Conservation (phyloP, 2,329 filamentous ascomycete genomes). For the Dactylella cylindrospora region DNA sequence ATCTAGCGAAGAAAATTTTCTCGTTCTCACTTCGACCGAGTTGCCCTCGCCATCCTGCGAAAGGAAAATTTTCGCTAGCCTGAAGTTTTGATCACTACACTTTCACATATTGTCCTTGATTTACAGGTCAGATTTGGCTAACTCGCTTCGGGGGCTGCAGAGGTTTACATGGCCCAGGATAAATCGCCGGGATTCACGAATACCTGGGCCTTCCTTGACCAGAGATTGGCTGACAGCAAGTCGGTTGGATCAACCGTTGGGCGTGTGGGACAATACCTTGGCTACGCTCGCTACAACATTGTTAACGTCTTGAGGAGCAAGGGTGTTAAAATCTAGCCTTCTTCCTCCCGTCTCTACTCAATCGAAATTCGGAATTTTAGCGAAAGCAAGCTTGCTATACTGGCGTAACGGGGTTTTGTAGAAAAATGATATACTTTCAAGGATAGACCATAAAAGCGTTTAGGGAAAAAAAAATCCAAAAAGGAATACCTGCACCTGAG, state of each 20-base stretch:
- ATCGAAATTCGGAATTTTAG: slow-evolving; percentile 25
- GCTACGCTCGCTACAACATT: slow-evolving; percentile 74
- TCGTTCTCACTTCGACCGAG: not conserved
- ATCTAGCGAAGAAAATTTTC: slow-evolving; percentile 7
- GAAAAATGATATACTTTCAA: no score
- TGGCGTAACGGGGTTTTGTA: no score
- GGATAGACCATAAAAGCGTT: no score
- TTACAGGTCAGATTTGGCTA: slow-evolving; percentile 1
- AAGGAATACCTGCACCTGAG: slow-evolving; percentile 22
- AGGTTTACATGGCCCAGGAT: slow-evolving; percentile 94
- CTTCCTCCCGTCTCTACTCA: slow-evolving; percentile 6
- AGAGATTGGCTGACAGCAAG: slow-evolving; percentile 70
- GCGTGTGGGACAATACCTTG: slow-evolving; percentile 72
- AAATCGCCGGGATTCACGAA: slow-evolving; percentile 69
- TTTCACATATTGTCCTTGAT: not conserved
- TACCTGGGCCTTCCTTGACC: slow-evolving; percentile 76
- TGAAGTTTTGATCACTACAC: not conserved
- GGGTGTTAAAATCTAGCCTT: slow-evolving; percentile 69
- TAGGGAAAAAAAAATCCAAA: not conserved
- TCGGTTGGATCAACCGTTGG: slow-evolving; percentile 64
- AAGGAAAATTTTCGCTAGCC: not conserved
- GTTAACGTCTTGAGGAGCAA: slow-evolving; percentile 86
- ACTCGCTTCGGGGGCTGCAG: slow-evolving; percentile 53
- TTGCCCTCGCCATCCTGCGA: no score
- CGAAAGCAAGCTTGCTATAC: slow-evolving; percentile 12